Evolutionary conservation across 73 alveolate genomes (phyloP).

Genomic region (Urostyla sp.): DNA sequence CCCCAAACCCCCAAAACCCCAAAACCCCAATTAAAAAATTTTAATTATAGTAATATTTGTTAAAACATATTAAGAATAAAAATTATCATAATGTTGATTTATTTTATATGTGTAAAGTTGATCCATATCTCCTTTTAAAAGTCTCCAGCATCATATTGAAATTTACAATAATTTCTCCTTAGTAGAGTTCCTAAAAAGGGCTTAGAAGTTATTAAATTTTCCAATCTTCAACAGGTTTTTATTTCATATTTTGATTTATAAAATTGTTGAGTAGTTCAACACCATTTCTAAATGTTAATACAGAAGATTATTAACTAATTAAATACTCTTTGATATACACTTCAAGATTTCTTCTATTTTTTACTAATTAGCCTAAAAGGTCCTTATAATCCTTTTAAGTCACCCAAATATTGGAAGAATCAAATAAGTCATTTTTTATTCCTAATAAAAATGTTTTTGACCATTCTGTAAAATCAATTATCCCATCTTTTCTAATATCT

Average conservation of each 20-base stretch:
- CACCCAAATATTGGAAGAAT: constrained; percentile 23
- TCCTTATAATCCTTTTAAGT: constrained; percentile 39
- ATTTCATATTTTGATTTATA: neutral
- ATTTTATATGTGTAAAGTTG: no score
- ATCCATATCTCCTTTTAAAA: constrained; percentile 17
- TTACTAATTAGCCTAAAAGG: constrained; percentile 8
- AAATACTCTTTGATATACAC: constrained; percentile 23
- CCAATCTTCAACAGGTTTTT: constrained; percentile 3
- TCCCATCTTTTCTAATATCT: constrained; percentile 65
- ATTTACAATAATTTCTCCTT: constrained; percentile 12
- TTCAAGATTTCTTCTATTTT: constrained; percentile 35
- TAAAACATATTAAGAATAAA: no score
- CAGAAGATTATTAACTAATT: neutral
- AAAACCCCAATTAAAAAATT: no score
- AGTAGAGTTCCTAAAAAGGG: constrained; percentile 23
- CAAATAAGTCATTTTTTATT: neutral
- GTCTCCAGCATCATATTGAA: constrained; percentile 22
- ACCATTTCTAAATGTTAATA: neutral
- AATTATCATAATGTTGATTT: no score
- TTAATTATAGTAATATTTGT: no score
- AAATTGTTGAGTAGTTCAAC: neutral
- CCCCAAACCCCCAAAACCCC: no score
- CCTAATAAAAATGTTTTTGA: constrained; percentile 32
- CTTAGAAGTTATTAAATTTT: neutral
- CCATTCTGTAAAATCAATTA: constrained; percentile 61